A percentile compares a stretch with the other conserved stretches of the same genome.
Evolutionary conservation across 176 grass and related monocot genomes (phyloP).

Genomic region (Cenchrus purpureus): DNA sequence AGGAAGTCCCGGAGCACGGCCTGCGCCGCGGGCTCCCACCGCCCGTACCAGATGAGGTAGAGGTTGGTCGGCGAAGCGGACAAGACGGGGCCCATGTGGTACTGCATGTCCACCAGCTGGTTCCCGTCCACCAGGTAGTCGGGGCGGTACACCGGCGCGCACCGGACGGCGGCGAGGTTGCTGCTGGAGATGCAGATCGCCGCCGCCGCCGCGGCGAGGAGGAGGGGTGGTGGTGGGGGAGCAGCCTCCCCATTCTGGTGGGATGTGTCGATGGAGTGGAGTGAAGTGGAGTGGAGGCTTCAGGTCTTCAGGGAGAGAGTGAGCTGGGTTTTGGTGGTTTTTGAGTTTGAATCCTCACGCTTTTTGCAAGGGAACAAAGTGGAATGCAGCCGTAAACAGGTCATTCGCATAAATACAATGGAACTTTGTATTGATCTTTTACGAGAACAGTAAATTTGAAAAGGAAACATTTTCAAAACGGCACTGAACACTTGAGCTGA

Average conservation of each 20-base stretch:
- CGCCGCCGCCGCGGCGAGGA: not conserved
- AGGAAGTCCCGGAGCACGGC: conserved; percentile 84
- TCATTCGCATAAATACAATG: not conserved
- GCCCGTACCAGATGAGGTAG: conserved; percentile 93
- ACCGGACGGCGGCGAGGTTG: conserved; percentile 7
- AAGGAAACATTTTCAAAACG: too few species aligned
- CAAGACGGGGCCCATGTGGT: conserved; percentile 93
- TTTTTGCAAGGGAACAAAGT: not conserved
- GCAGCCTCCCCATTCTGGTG: conserved; percentile 48
- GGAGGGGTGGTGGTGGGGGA: conserved; percentile 26
- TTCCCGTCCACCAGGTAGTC: conserved; percentile 58
- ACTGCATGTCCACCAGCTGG: conserved; percentile 71
- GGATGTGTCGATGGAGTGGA: not conserved
- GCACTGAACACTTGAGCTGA: too few species aligned
- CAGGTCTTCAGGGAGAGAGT: not conserved
- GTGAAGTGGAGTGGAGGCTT: not conserved
- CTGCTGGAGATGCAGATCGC: not conserved
- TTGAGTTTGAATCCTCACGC: conserved; percentile 11
- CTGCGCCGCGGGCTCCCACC: conserved; percentile 61
- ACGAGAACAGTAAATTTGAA: too few species aligned
- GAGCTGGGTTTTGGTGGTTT: conserved; percentile 28
- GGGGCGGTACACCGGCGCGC: conserved; percentile 45
- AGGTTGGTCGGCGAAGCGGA: conserved; percentile 61
- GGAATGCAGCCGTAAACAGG: not conserved
- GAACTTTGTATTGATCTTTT: not conserved